Percentiles rank a stretch among this genome's conserved stretches.
phyloP scores from a whole-genome alignment of 176 grass and related monocot species.

The Aegilops umbellulata region DNA sequence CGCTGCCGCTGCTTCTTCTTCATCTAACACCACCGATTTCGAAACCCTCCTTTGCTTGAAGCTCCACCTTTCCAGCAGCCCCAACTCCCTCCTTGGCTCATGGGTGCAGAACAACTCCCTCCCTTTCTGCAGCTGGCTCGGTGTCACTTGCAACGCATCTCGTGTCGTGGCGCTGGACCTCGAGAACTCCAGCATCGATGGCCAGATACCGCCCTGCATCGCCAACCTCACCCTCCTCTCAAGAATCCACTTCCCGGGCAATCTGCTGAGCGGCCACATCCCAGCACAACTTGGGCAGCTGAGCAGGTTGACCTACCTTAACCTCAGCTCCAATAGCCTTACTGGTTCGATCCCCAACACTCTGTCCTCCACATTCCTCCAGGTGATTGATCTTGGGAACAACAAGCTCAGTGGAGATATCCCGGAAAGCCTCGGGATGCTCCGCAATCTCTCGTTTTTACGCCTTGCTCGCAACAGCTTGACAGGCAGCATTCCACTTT shows the following conservation, averaged over 20 bases:
- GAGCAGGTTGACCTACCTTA: constrained; percentile 16
- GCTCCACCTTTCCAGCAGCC: constrained; percentile 5
- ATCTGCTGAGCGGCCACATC: constrained; percentile 15
- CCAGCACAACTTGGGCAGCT: constrained; percentile 24
- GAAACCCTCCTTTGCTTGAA: constrained; percentile 34
- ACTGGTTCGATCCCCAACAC: constrained; percentile 20
- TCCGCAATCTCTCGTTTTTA: constrained; percentile 21
- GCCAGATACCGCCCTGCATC: constrained; percentile 10
- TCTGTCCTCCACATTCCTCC: constrained; percentile 16
- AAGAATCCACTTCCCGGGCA: constrained; percentile 17
- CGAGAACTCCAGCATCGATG: not conserved
- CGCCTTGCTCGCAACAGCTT: constrained; percentile 17
- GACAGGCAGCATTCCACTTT: constrained; percentile 8
- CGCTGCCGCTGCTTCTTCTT: not conserved
- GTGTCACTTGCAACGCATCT: constrained; percentile 2
- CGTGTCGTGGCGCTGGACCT: constrained; percentile 19
- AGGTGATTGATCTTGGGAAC: constrained; percentile 18
- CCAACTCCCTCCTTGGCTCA: not conserved
- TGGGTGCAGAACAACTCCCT: constrained; percentile 11
- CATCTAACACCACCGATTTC: not conserved
- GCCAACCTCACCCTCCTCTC: constrained; percentile 34
- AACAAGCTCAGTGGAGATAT: constrained; percentile 6
- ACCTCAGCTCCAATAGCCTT: constrained; percentile 41
- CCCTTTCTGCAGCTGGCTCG: constrained; percentile 25
- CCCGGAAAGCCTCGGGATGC: not conserved